Percentiles rank a stretch among this genome's conserved stretches.
Evolutionary conservation across 805 yeast species (phyloP).

Genomic region (Schizosaccharomyces japonicus): DNA sequence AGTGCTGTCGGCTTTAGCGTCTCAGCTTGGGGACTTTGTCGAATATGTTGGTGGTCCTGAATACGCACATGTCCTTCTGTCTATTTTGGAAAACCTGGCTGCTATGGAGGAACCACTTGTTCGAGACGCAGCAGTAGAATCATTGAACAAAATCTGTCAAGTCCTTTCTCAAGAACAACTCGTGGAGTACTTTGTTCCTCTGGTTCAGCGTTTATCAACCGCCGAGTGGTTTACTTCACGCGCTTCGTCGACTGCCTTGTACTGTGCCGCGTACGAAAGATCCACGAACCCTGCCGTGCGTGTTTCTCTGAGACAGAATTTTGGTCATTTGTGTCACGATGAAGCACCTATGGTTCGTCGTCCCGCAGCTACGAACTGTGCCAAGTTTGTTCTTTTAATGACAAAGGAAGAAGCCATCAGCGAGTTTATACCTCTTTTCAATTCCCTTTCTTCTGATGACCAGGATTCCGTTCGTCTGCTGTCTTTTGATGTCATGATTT

Average conservation of each 20-base stretch:
- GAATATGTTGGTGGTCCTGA: slow-evolving; percentile 72
- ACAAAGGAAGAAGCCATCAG: slow-evolving; percentile 8
- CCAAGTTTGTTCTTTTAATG: slow-evolving; percentile 32
- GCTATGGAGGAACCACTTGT: slow-evolving; percentile 91
- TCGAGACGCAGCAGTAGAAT: slow-evolving; percentile 49
- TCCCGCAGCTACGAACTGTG: slow-evolving; percentile 71
- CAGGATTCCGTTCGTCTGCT: slow-evolving; percentile 90
- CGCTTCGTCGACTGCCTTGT: slow-evolving; percentile 78
- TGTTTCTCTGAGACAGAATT: slow-evolving; percentile 39
- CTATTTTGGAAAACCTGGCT: slow-evolving; percentile 58
- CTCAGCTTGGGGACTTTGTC: slow-evolving; percentile 66
- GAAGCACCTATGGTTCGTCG: slow-evolving; percentile 97
- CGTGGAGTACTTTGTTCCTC: slow-evolving; percentile 41
- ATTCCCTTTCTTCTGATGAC: slow-evolving; percentile 34
- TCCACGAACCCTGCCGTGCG: slow-evolving; percentile 24
- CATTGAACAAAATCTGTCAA: slow-evolving; percentile 46
- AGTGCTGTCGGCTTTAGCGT: slow-evolving; percentile 79
- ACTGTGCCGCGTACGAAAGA: slow-evolving; percentile 34
- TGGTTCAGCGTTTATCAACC: slow-evolving; percentile 52
- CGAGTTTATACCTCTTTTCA: slow-evolving; percentile 11
- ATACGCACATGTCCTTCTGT: slow-evolving; percentile 32
- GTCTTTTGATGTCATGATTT: slow-evolving; percentile 64
- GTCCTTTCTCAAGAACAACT: slow-evolving; percentile 39
- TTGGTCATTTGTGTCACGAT: slow-evolving; percentile 51
- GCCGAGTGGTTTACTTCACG: slow-evolving; percentile 89